Evolutionary conservation across 768 basidiomycete species (phyloP).

Genomic region (Kwoniella dejecticola): DNA sequence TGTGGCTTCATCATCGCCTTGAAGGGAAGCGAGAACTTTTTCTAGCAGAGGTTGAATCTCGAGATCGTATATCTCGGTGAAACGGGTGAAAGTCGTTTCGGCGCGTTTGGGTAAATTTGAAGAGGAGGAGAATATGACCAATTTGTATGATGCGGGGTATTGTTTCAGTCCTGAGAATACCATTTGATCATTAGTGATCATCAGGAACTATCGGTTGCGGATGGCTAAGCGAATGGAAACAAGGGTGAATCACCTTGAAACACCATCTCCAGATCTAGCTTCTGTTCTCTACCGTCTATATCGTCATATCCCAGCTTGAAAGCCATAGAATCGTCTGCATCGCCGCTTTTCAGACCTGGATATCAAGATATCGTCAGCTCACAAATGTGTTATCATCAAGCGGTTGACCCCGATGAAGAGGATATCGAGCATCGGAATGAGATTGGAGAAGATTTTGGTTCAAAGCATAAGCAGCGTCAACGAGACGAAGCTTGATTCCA

Average conservation of each 20-base stretch:
- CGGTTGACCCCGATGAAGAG: too few relatives aligned
- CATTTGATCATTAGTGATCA: neutral
- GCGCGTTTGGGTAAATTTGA: slow-evolving; percentile 7
- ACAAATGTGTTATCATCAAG: too few relatives aligned
- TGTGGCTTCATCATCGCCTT: slow-evolving; percentile 43
- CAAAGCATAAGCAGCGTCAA: too few relatives aligned
- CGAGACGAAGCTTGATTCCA: too few relatives aligned
- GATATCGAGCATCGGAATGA: too few relatives aligned
- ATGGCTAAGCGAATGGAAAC: too few relatives aligned
- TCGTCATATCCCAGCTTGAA: slow-evolving; percentile 30
- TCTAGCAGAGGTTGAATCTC: slow-evolving; percentile 16
- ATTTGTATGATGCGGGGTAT: slow-evolving; percentile 22
- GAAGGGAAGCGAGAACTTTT: slow-evolving; percentile 27
- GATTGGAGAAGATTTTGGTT: too few relatives aligned
- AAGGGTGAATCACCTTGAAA: slow-evolving; percentile 36
- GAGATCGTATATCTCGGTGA: slow-evolving; percentile 26
- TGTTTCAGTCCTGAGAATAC: slow-evolving; percentile 9
- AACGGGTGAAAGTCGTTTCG: slow-evolving; percentile 24
- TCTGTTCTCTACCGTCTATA: slow-evolving; percentile 22
- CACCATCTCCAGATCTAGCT: slow-evolving; percentile 16
- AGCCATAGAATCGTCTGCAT: slow-evolving; percentile 23
- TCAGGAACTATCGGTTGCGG: too few relatives aligned
- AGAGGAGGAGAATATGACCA: slow-evolving; percentile 7
- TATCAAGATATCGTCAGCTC: slow-evolving; percentile 10
- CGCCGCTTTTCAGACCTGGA: slow-evolving; percentile 16